Evolutionary conservation across 306 rosid species (phyloP).

Genomic region (Luffa aegyptiaca): DNA sequence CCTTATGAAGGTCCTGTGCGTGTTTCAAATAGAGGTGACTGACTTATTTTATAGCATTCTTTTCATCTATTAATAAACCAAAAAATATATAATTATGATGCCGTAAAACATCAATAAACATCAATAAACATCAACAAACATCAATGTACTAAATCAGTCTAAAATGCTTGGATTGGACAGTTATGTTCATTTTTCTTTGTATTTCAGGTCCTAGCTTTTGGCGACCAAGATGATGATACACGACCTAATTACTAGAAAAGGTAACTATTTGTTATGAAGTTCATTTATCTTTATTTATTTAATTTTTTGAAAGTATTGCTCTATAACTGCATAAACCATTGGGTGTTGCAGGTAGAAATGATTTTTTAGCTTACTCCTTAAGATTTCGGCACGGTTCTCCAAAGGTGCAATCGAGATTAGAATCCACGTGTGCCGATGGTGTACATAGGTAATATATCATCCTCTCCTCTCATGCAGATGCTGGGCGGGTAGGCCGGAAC

Average conservation of each 20-base stretch:
- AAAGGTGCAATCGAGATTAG: slow-evolving; percentile 8
- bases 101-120: neutral
- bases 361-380: slow-evolving; percentile 20
- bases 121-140: neutral
- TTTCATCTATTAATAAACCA: neutral
- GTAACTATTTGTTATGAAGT: slow-evolving; percentile 18
- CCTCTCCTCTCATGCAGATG: slow-evolving; percentile 52
- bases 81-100: neutral
- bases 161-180: neutral
- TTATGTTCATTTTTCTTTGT: slow-evolving; percentile 12
- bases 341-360: slow-evolving; percentile 8
- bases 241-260: slow-evolving; percentile 17
- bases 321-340: neutral
- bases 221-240: slow-evolving; percentile 58
- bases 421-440: slow-evolving; percentile 32
- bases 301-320: neutral
- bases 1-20: slow-evolving; percentile 76
- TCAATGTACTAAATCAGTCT: neutral
- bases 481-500: slow-evolving; percentile 46
- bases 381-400: slow-evolving; percentile 13
- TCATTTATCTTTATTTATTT: no score
- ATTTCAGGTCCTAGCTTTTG: slow-evolving; percentile 73
- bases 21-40: slow-evolving; percentile 56
- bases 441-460: slow-evolving; percentile 64
- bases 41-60: neutral